Base-by-base conservation (phyloP, 2,329 filamentous ascomycete species). In the Cladosporium sp. region DNA sequence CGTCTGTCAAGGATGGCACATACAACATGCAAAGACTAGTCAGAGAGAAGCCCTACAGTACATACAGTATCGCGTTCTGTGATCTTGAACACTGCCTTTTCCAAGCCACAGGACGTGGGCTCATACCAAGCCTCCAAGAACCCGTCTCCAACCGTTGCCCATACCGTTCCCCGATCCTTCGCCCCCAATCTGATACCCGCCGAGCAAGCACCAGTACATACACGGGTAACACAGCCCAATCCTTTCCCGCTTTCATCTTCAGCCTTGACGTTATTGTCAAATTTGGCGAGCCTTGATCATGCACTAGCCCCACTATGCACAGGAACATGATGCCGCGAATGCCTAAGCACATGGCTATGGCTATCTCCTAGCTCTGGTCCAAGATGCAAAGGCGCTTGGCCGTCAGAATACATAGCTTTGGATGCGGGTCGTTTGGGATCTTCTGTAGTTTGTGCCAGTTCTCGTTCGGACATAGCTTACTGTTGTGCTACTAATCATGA, bases 331-430 rank as follows among this genome's bases (percentile, higher is more conserved):
- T 55, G 52, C 52, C 52, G 52, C 52, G 52, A 24, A 32, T 34
- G 52, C 28, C 52, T 55, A 55, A 55, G 52, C 52, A 55, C 52
- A 55, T 55, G 52, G 52, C 52, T n/a, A 12, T 55, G 28, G 52
- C 52, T 55, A 55, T 55, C 52, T 55, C 52, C 52, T 55, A 55
- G 52, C 14, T 21, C 14, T 34, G n/a, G n/a, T 54, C 52, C 32
- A 32, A 55, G 52, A 55, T 55, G 28, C 52, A 47, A 47, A 24
- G 28, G 10, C 52, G 52, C 52, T 55, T 55, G 52, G 52, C 52
- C 32, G 3, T n/a, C 52, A 4, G 15, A 55, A 54, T 55, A 32
- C 52, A 55, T 55, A 34, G 18, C 18, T 34, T 55, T 24, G 51
- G 4, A 34, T 21, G 15, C 1, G 4, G 52, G 52, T 32, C 30